These are phyloP conservation scores for Bacterosira constricta DNA, from an alignment of 108 stramenopile genomes.

Conservation along the genomic window DNA sequence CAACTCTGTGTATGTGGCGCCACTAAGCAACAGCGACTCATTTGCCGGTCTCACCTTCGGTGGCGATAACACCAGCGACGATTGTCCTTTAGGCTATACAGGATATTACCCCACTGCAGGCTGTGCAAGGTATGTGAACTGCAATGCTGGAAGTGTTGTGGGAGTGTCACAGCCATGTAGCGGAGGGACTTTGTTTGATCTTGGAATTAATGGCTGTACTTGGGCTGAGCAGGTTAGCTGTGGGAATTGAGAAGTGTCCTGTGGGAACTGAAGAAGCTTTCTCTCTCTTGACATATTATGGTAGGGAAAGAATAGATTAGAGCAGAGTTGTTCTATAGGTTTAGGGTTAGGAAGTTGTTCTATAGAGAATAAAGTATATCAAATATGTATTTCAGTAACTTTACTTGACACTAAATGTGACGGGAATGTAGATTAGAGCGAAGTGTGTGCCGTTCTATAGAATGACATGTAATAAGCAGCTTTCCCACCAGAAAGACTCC, in stretches of 20 bases:
- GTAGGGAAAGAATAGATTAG: too few relatives aligned
- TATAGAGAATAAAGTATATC: too few relatives aligned
- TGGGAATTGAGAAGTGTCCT: neutral
- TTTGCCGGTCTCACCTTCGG: neutral
- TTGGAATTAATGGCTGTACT: constrained; percentile 24
- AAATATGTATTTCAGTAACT: too few relatives aligned
- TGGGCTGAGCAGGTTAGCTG: constrained; percentile 26
- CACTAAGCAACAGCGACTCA: neutral
- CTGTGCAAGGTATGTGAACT: constrained; percentile 38
- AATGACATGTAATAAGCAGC: too few relatives aligned
- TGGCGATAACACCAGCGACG: neutral
- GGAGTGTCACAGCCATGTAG: constrained; percentile 33
- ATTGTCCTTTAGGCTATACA: constrained; percentile 19
- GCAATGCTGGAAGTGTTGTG: constrained; percentile 11
- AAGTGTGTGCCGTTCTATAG: too few relatives aligned
- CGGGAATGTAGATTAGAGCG: too few relatives aligned
- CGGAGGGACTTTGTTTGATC: constrained; percentile 48
- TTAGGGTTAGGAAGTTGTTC: too few relatives aligned
- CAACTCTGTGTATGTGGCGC: neutral
- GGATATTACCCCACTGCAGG: constrained; percentile 26
- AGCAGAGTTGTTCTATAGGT: too few relatives aligned
- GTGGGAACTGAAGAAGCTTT: too few relatives aligned
- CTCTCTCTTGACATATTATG: too few relatives aligned
- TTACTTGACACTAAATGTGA: too few relatives aligned
- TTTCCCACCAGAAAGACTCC: too few relatives aligned